Evolutionary conservation across 352 stramenopile genomes (phyloP), one percentile per base, ranked within the genome.

Genomic region (Phytophthora pluvialis): DNA sequence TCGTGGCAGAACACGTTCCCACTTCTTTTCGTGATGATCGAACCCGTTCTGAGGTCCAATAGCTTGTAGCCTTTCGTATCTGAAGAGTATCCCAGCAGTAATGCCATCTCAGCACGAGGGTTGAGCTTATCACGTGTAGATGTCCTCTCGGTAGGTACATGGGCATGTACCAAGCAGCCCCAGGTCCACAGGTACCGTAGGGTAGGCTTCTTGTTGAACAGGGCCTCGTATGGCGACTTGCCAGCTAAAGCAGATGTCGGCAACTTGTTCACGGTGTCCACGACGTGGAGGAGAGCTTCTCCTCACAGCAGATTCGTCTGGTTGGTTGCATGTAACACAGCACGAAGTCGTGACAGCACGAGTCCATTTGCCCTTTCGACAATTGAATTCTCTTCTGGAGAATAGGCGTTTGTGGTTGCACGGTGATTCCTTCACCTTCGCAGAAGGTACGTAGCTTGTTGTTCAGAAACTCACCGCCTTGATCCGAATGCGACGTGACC

Each of bases 401-500:
- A 64, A 32, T 76, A 67, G 0, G 64, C 16, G 21, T 73, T 70
- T n/a, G 53, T 73, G 5, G 12, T 40, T 47, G 31, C 12, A 40
- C 7, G 4, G 25, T 21, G 13, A 75, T 64, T 10, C 54, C 67
- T 9, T 60, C 26, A 0, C 29, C 32, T 2, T 18, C 25, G 8
- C 54, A 70, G 28, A 70, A 58, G 15, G 40, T 21, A 0, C 10
- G 9, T 0, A 69, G 33, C 1, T 60, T 39, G 12, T 21, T 16
- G 18, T 33, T 31, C 13, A 52, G 31, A 11, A 69, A 69, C n/a
- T 73, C 57, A 49, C 67, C 67, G 33, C 60, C 67, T 44, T 48
- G 28, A 18, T 74, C 54, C 0, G 60, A 61, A 13, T 67, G 60
- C 11, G 67, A 25, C 2, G n/a, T 50, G 9, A 48, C 35, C 9